These are phyloP conservation scores for Penicillium egyptiacum DNA, from an alignment of 495 filamentous ascomycete genomes.

Conservation along the genomic window DNA sequence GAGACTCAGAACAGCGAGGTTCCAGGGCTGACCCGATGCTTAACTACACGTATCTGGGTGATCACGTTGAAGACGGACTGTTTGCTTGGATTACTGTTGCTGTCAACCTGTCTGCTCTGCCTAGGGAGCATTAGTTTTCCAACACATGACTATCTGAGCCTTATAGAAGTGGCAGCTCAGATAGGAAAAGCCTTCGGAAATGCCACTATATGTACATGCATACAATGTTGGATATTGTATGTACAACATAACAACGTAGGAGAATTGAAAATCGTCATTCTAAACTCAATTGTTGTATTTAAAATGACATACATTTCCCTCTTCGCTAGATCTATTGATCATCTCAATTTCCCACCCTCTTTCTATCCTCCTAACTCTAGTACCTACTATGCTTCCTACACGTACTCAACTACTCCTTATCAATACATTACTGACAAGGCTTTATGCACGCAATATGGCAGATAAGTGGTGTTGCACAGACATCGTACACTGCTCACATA, in stretches of 20 bases:
- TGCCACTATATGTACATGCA: background rate
- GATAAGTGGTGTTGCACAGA: constrained; percentile 7
- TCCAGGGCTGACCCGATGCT: too few species aligned
- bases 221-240: background rate
- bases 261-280: background rate
- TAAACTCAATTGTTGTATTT: background rate
- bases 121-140: too few species aligned
- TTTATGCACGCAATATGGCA: constrained; percentile 9
- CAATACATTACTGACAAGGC: constrained; percentile 11
- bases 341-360: background rate
- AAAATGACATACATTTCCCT: background rate
- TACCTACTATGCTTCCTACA: background rate
- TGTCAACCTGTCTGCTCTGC: too few species aligned
- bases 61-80: too few species aligned
- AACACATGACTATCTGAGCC: too few species aligned
- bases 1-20: too few species aligned
- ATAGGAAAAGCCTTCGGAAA: too few species aligned
- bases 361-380: background rate
- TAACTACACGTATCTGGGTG: too few species aligned
- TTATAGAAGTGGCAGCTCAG: too few species aligned
- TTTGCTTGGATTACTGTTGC: too few species aligned
- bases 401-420: background rate
- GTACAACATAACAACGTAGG: background rate
- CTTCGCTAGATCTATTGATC: background rate
- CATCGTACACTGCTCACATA: constrained; percentile 12